phyloP scores from a whole-genome alignment of 2,329 filamentous ascomycete genomes.

The Aspergillus aculeatus region DNA sequence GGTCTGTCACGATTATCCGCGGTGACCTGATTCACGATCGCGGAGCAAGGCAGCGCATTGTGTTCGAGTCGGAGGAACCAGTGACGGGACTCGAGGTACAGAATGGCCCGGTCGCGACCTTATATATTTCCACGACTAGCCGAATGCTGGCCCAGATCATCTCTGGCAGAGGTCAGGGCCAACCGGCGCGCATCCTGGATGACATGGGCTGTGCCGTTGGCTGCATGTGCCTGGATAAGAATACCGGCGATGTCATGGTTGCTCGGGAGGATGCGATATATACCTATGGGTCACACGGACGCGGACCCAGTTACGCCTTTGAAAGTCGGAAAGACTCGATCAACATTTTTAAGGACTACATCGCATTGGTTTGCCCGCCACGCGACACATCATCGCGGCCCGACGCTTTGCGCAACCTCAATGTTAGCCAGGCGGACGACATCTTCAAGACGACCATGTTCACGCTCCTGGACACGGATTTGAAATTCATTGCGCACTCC shows the following conservation, averaged over 20 bases:
- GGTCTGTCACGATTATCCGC: constrained; percentile 86
- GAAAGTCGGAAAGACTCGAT: constrained; percentile 86
- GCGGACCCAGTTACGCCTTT: constrained; percentile 85
- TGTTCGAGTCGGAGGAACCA: constrained; percentile 95
- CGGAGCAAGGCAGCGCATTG: constrained; percentile 87
- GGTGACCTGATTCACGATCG: constrained; percentile 95
- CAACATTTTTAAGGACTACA: constrained; percentile 76
- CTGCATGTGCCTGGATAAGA: constrained; percentile 85
- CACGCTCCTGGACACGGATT: constrained; percentile 84
- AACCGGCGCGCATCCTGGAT: constrained; percentile 83
- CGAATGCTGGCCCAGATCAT: constrained; percentile 84
- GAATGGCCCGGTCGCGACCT: constrained; percentile 63
- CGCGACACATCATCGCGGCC: constrained; percentile 56
- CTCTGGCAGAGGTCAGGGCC: constrained; percentile 82
- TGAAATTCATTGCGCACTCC: constrained; percentile 85
- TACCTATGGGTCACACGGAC: constrained; percentile 80
- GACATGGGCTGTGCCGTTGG: constrained; percentile 88
- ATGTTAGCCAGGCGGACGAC: constrained; percentile 68
- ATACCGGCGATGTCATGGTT: constrained; percentile 82
- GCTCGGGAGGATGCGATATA: constrained; percentile 94
- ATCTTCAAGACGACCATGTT: constrained; percentile 86
- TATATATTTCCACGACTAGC: constrained; percentile 90
- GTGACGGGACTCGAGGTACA: constrained; percentile 86
- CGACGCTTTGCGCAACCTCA: constrained; percentile 70
- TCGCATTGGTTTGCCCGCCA: constrained; percentile 80